Evolutionary conservation across 2,329 filamentous ascomycete genomes (phyloP), one percentile per base, ranked within the genome.

Genomic region (Cladosporium oxysporum): DNA sequence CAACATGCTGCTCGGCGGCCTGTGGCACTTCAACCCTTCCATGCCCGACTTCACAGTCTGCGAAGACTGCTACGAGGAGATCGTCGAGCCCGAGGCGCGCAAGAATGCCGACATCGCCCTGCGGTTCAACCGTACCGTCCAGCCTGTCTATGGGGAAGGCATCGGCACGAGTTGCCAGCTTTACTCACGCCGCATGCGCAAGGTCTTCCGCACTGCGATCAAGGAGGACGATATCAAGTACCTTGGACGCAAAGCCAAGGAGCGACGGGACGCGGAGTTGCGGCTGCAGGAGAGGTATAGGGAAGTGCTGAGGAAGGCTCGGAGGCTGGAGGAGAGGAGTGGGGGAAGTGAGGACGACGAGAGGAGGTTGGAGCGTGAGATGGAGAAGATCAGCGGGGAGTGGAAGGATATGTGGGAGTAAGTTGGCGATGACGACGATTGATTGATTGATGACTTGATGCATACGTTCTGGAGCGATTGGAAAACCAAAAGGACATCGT

Each of bases 21-120:
- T 84, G 47, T 97, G 93, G 93, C 89, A 96, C 76, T 88, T 86
- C 64, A 92, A 96, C 76, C 87, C 90, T 0, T 71, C 68, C 10
- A 83, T 86, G 16, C 91, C 90, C 0, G 86, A 93, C 58, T 87
- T 97, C 72, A 92, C 64, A 0, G 89, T 96, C 4, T 98, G 93
- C 77, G 88, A 91, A 69, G 91, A 94, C 77, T 98, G 93, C 77
- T 97, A 91, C 75, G 86, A 91, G 18, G 88, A 92, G 26, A 85
- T 92, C 0, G 87, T 97, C n/a, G 87, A 85, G 77, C 92, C 93
- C 0, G 81, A 87, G 60, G 79, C 89, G 1, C 81, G 83, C 33
- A 80, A 83, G 3, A 78, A 83, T 47, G 80, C 79, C 49, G 79
- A 84, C 0, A 81, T 93, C 28, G 88, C 90, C 11, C 80, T 84